Percentiles rank a stretch among this genome's conserved stretches.
These are phyloP conservation scores for Eutrema salsugineum DNA, from an alignment of 441 rosid species.

Conservation along the genomic window DNA sequence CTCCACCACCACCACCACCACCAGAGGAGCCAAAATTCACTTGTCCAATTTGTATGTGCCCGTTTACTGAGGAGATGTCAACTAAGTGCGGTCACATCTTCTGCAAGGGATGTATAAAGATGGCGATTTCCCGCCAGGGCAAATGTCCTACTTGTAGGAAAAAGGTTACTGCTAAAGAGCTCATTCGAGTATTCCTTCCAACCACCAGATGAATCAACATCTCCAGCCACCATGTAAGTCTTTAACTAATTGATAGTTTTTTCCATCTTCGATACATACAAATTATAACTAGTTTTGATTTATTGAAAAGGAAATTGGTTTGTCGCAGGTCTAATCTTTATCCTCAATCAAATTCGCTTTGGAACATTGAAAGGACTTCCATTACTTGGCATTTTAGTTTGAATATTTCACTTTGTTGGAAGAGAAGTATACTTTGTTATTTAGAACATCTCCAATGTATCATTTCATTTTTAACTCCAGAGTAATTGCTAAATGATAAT, in stretches of 20 bases:
- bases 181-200: conserved; percentile 94
- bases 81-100: conserved; percentile 98
- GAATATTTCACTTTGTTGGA: conserved; percentile 4
- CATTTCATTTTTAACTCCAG: too few species aligned
- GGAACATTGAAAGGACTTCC: conserved; percentile 21
- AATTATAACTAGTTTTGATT: not conserved
- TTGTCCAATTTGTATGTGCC: conserved; percentile 90
- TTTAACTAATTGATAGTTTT: not conserved
- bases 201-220: conserved; percentile 45
- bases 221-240: conserved; percentile 38
- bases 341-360: not conserved
- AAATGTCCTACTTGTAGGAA: conserved; percentile 98
- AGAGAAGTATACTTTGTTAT: conserved; percentile 9
- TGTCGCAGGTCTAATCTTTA: conserved; percentile 23
- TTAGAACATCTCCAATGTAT: too few species aligned
- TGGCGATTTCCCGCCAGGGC: conserved; percentile 57
- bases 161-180: conserved; percentile 58
- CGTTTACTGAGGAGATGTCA: conserved; percentile 74
- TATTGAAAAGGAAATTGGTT: not conserved
- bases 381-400: conserved; percentile 11
- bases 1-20: conserved; percentile 16
- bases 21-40: conserved; percentile 71
- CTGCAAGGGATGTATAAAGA: conserved; percentile 77
- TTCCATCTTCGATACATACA: not conserved
- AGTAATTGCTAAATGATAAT: too few species aligned